Conservation (phyloP, 202 grass and related monocot species). For the Hordeum pubiflorum region DNA sequence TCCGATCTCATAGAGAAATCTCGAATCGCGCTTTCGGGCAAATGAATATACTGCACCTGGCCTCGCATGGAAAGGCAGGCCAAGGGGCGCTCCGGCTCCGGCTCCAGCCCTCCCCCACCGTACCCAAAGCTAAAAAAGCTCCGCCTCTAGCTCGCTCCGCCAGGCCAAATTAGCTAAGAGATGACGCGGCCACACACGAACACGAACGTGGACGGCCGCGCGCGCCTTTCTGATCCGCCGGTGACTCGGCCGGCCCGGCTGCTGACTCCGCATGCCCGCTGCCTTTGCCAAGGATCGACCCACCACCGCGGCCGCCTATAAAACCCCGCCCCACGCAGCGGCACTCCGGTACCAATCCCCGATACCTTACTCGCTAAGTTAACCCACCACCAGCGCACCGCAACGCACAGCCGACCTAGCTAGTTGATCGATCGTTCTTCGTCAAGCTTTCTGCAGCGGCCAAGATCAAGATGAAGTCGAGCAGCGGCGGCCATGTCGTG, state of each 20-base stretch:
- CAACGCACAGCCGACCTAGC: too few relatives aligned
- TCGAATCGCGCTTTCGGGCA: conserved; percentile 21
- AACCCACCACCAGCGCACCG: neutral
- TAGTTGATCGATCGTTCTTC: neutral
- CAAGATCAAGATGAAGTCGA: conserved; percentile 43
- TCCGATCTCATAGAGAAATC: conserved; percentile 14
- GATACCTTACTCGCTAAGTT: conserved; percentile 40
- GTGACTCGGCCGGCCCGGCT: conserved; percentile 43
- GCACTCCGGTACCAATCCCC: conserved; percentile 33
- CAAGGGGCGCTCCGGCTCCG: neutral
- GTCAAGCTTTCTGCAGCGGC: neutral
- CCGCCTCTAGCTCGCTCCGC: neutral
- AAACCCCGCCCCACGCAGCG: neutral
- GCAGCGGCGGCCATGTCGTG: conserved; percentile 38
- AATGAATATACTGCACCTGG: conserved; percentile 40
- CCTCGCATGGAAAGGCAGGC: conserved; percentile 9
- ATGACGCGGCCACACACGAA: conserved; percentile 16
- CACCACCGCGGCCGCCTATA: conserved; percentile 20
- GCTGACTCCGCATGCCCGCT: conserved; percentile 38
- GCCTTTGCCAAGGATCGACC: conserved; percentile 29
- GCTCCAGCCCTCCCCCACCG: too few relatives aligned
- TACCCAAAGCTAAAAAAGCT: neutral
- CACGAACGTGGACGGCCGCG: conserved; percentile 26
- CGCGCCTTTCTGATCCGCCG: conserved; percentile 33
- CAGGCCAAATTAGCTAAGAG: neutral